phyloP scores from a whole-genome alignment of 2,329 filamentous ascomycete species.

The Trichoderma gracile region DNA sequence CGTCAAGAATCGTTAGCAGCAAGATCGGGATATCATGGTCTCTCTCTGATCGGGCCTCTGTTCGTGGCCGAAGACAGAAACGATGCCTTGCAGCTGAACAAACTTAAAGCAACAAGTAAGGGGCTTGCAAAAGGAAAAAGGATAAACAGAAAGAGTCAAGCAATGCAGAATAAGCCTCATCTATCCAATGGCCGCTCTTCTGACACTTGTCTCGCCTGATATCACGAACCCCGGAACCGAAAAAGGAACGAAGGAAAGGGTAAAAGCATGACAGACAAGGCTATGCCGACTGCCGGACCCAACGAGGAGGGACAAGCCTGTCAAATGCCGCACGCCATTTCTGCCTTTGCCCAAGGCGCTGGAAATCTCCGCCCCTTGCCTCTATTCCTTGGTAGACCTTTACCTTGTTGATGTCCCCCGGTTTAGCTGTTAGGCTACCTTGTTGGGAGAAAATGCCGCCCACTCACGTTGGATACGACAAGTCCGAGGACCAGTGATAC shows the following conservation, averaged over 20 bases:
- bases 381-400: background rate
- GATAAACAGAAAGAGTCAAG: background rate
- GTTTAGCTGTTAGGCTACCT: background rate
- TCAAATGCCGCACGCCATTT: background rate
- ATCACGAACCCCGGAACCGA: background rate
- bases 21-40: background rate
- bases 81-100: slow-evolving; percentile 15
- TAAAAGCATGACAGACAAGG: background rate
- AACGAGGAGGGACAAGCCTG: background rate
- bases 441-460: background rate
- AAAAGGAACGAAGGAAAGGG: background rate
- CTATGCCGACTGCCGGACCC: background rate
- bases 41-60: background rate
- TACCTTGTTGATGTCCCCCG: background rate
- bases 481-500: background rate
- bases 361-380: background rate
- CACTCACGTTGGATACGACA: background rate
- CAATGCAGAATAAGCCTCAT: background rate
- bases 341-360: background rate
- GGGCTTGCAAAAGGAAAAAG: background rate
- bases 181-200: background rate
- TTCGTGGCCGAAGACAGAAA: background rate
- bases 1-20: background rate
- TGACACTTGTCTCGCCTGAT: background rate
- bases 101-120: background rate